phyloP scores from a whole-genome alignment of 1,284 basidiomycete genomes.

The Puccinia sorghi region DNA sequence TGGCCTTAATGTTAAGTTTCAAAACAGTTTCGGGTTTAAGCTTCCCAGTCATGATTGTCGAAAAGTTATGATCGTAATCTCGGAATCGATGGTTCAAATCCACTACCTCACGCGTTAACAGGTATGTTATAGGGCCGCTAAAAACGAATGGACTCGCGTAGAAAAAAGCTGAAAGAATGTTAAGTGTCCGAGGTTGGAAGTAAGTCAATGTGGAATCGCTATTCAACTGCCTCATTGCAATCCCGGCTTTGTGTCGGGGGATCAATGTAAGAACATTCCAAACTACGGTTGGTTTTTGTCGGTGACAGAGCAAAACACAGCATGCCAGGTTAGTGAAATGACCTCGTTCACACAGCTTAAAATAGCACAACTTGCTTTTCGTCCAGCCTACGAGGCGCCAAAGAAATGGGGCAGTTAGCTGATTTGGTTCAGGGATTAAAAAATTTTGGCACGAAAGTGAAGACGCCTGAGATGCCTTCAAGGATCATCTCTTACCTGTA shows the following conservation, averaged over 20 bases:
- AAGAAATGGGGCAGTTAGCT: background rate
- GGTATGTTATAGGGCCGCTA: background rate
- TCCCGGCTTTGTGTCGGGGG: background rate
- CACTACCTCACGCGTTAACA: background rate
- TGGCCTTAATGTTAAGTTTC: background rate
- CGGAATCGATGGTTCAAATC: background rate
- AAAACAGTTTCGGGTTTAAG: background rate
- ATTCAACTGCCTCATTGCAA: conserved; percentile 1
- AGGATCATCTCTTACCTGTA: background rate
- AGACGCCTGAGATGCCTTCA: background rate
- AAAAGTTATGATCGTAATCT: background rate
- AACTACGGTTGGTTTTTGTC: background rate
- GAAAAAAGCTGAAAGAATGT: background rate
- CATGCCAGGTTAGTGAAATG: background rate
- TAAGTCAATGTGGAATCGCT: background rate
- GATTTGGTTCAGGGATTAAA: background rate
- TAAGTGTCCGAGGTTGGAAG: conserved; percentile 12
- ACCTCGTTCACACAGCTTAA: background rate
- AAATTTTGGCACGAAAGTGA: background rate
- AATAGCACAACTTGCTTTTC: background rate
- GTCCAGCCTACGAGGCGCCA: conserved; percentile 1
- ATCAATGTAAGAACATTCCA: conserved; percentile 9
- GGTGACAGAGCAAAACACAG: too few species aligned
- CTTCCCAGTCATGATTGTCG: background rate
- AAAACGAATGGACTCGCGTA: conserved; percentile 3